Evolutionary conservation across 1,284 basidiomycete genomes (phyloP).

Genomic region (Boletus subluridellus): DNA sequence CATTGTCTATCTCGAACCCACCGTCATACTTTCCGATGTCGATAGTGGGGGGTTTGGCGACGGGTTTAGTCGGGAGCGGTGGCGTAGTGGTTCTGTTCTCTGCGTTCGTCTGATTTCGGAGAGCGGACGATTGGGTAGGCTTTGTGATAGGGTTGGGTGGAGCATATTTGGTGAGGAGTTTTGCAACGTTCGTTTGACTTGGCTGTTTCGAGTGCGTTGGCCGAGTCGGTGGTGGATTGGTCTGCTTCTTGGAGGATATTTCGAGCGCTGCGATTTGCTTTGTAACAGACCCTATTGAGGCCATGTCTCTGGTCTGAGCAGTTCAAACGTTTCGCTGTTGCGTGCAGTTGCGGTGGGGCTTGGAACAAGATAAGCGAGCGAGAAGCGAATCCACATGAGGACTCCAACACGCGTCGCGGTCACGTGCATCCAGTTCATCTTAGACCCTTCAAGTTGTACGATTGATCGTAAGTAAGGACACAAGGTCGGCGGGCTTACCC

Average conservation of each 20-base stretch:
- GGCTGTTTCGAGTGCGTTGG: conserved; percentile 50
- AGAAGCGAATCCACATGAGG: neutral
- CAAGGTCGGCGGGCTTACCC: neutral
- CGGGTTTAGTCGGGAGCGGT: conserved; percentile 19
- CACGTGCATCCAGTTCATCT: conserved; percentile 22
- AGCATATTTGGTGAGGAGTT: conserved; percentile 64
- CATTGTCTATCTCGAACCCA: conserved; percentile 77
- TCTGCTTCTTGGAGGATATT: conserved; percentile 44
- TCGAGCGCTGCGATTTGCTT: conserved; percentile 50
- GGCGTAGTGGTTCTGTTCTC: conserved; percentile 28
- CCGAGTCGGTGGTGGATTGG: conserved; percentile 29
- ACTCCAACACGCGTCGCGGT: conserved; percentile 25
- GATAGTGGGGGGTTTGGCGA: conserved; percentile 33
- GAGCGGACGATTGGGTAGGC: conserved; percentile 38
- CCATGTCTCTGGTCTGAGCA: conserved; percentile 30
- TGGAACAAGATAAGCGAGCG: neutral
- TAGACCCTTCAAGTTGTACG: too few species aligned
- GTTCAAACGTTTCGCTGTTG: neutral
- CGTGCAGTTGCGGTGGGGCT: neutral
- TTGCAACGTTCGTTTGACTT: conserved; percentile 55
- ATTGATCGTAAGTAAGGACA: neutral
- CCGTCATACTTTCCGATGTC: conserved; percentile 87
- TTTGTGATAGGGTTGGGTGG: conserved; percentile 48
- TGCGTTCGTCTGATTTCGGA: conserved; percentile 38
- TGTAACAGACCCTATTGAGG: conserved; percentile 44